Evolutionary conservation across 768 basidiomycete genomes (phyloP).

Genomic region (Rhodosporidiobolus sp.): DNA sequence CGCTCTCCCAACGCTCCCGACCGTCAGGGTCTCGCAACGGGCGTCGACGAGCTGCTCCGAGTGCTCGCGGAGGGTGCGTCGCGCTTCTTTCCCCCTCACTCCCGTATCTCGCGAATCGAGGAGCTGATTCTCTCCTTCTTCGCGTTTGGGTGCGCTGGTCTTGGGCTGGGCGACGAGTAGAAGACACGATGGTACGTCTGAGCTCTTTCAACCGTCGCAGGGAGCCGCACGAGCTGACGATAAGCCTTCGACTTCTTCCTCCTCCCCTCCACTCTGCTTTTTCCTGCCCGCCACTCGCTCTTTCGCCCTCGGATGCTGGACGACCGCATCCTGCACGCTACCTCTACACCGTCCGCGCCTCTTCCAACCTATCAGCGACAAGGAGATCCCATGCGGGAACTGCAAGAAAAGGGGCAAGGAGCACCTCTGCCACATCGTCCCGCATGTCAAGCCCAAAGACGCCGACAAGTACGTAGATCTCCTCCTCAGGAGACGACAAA

Average conservation of each 20-base stretch:
- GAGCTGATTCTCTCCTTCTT: no score
- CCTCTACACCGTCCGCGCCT: not conserved
- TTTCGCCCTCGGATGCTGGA: not conserved
- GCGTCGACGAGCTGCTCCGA: slow-evolving; percentile 12
- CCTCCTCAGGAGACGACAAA: no score
- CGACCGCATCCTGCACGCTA: not conserved
- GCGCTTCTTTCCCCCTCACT: no score
- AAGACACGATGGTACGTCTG: not conserved
- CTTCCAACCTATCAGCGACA: slow-evolving; percentile 9
- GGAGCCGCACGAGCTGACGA: not conserved
- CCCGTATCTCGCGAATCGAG: not conserved
- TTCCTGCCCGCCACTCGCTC: no score
- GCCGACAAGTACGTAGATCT: not conserved
- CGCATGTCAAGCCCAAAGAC: slow-evolving; percentile 23
- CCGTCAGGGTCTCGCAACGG: slow-evolving; percentile 17
- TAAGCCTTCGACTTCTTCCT: not conserved
- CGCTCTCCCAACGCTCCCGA: not conserved
- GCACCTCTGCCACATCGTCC: slow-evolving; percentile 16
- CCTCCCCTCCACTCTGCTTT: not conserved
- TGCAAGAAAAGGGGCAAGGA: slow-evolving; percentile 19
- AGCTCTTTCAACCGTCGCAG: not conserved
- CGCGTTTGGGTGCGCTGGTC: no score
- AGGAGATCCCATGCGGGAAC: slow-evolving; percentile 5
- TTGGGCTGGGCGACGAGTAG: no score
- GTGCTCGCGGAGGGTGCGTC: slow-evolving; percentile 14